Percentiles rank a stretch among this genome's conserved stretches.
Evolutionary conservation across 2,329 filamentous ascomycete genomes (phyloP).

Genomic region (Penicillium sp.): DNA sequence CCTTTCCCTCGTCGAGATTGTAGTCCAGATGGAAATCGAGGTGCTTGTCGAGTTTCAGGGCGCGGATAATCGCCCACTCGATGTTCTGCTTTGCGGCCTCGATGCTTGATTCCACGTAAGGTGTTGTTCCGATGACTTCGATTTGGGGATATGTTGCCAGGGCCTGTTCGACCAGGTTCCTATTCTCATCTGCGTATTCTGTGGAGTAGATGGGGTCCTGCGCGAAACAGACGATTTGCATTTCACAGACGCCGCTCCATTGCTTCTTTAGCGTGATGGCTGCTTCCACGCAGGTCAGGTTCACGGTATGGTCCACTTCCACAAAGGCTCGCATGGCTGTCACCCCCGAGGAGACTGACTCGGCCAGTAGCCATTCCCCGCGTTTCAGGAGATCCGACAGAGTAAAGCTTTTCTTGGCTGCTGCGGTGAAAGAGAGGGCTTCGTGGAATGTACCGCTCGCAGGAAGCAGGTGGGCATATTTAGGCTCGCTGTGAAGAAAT

Average conservation of each 20-base stretch:
- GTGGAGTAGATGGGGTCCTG: slow-evolving; percentile 70
- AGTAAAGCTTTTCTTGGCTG: slow-evolving; percentile 68
- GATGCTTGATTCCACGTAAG: slow-evolving; percentile 66
- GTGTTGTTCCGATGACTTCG: slow-evolving; percentile 68
- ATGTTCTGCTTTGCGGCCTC: slow-evolving; percentile 61
- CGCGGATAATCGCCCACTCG: slow-evolving; percentile 63
- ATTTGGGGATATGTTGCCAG: slow-evolving; percentile 46
- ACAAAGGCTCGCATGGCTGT: slow-evolving; percentile 73
- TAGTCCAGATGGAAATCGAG: slow-evolving; percentile 77
- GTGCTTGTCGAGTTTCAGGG: slow-evolving; percentile 57
- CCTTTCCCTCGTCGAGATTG: slow-evolving; percentile 57
- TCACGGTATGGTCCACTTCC: slow-evolving; percentile 68
- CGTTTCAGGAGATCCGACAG: slow-evolving; percentile 65
- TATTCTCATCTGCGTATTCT: slow-evolving; percentile 56
- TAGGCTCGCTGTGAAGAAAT: slow-evolving; percentile 41
- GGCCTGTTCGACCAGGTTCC: slow-evolving; percentile 54
- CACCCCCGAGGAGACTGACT: slow-evolving; percentile 67
- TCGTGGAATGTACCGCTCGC: slow-evolving; percentile 65
- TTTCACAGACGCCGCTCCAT: slow-evolving; percentile 57
- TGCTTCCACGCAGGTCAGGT: slow-evolving; percentile 60
- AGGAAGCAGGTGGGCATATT: slow-evolving; percentile 64
- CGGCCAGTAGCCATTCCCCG: slow-evolving; percentile 67
- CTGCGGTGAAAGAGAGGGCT: slow-evolving; percentile 62
- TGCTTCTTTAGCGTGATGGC: slow-evolving; percentile 61
- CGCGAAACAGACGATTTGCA: slow-evolving; percentile 73